phyloP scores from a whole-genome alignment of 106 monocot genomes.

The Dendrobium chrysotoxum region DNA sequence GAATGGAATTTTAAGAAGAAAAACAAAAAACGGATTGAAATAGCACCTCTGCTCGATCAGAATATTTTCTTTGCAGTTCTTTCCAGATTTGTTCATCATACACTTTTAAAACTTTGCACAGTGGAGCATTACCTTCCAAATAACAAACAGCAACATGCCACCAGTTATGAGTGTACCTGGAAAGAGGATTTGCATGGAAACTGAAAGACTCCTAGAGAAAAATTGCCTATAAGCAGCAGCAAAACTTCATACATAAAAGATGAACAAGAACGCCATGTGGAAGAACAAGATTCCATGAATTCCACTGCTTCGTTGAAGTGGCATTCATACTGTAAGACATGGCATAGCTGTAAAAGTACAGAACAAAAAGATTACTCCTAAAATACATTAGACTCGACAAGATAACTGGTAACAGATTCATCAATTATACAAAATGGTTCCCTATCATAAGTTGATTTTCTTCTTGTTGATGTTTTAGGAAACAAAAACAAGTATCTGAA shows the following conservation, averaged over 20 bases:
- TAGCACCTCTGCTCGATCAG: slow-evolving; percentile 53
- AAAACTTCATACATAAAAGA: slow-evolving; percentile 67
- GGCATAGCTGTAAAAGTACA: slow-evolving; percentile 54
- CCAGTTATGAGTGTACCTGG: slow-evolving; percentile 82
- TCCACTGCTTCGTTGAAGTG: slow-evolving; percentile 73
- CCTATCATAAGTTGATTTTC: background rate
- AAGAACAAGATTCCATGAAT: slow-evolving; percentile 76
- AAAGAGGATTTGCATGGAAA: slow-evolving; percentile 4
- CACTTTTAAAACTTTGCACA: slow-evolving; percentile 54
- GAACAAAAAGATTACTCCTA: background rate
- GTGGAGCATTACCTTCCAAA: slow-evolving; percentile 69
- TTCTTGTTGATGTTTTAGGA: background rate
- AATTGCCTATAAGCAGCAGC: background rate
- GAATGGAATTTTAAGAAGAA: background rate
- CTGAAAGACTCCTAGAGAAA: background rate
- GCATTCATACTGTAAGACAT: slow-evolving; percentile 74
- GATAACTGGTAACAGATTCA: background rate
- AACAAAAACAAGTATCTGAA: background rate
- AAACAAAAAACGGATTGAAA: background rate
- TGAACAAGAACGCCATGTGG: slow-evolving; percentile 55
- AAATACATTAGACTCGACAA: background rate
- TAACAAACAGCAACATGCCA: slow-evolving; percentile 95
- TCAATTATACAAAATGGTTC: background rate
- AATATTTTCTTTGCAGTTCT: slow-evolving; percentile 54
- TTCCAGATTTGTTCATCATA: slow-evolving; percentile 67